Base-by-base conservation (phyloP, 2,329 filamentous ascomycete genomes). In the Fusarium brevicatenulatum region DNA sequence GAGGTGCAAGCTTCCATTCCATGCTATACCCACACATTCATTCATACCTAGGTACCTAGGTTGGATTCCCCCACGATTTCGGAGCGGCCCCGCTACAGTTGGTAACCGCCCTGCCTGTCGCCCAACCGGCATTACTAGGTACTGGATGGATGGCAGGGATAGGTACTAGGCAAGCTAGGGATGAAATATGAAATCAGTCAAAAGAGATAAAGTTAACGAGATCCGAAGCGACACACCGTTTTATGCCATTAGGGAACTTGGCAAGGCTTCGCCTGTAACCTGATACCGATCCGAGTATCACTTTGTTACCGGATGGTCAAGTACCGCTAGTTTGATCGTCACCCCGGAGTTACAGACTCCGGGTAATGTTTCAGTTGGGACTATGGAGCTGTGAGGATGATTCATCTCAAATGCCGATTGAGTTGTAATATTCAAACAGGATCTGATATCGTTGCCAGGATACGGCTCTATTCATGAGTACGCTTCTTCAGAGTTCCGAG, bases 291-390 rank as follows among this genome's bases (percentile, higher is more conserved):
- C 63, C 64, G 52, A 71, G 63, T 68, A 44, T 65, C 66, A 66
- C 66, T 44, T 59, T 73, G 71, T 52, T 64, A 73, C 71, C 71
- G 71, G 71, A 73, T 71, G 34, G 55, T 32, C 30, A 43, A 40
- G 46, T 63, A 47, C 71, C 71, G 71, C 53, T 40, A 42, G 70
- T 73, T 72, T 72, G 70, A 72, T 72, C 70, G 56, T n/a, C 70
- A 30, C 66, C 61, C 66, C 64, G 32, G 39, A 64, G 64, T 66
- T 73, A 66, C 66, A 59, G 53, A 50, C 11, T 36, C 53, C 28
- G 30, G 54, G 40, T 55, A 34, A 47, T 54, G 71, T 73, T 73
- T 73, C 71, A 73, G 66, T 32, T 39, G 42, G 44, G 43, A 44
- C 34, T 46, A 47, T 52, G 60, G 68, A 44, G 32, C 37, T 46